Evolutionary conservation across 2,329 filamentous ascomycete genomes (phyloP).

Genomic region (Pseudogymnoascus sp.): DNA sequence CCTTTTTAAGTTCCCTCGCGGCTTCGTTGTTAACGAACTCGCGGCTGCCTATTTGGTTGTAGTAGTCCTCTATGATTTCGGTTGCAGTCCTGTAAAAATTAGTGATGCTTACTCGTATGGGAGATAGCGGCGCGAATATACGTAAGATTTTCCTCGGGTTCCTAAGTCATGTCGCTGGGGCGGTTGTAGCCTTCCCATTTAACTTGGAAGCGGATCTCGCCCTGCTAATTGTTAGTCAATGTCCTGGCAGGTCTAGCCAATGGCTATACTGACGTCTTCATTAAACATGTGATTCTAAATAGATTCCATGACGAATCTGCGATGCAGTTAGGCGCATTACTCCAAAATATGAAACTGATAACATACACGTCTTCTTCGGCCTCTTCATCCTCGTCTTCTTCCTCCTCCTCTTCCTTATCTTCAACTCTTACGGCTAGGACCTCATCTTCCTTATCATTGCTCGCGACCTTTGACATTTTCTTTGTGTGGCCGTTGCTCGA

Average conservation of each 20-base stretch:
- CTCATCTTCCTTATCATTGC: slow-evolving; percentile 28
- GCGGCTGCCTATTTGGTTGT: slow-evolving; percentile 54
- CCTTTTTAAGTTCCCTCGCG: slow-evolving; percentile 33
- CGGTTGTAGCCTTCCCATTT: slow-evolving; percentile 77
- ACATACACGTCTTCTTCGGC: slow-evolving; percentile 40
- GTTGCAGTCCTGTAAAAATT: slow-evolving; percentile 36
- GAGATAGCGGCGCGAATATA: slow-evolving; percentile 24
- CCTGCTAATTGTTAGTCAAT: slow-evolving; percentile 19
- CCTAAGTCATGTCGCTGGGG: slow-evolving; percentile 68
- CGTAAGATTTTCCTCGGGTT: slow-evolving; percentile 64
- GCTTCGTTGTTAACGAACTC: slow-evolving; percentile 44
- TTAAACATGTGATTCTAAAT: slow-evolving; percentile 61
- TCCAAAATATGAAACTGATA: neutral
- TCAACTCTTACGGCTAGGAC: slow-evolving; percentile 15
- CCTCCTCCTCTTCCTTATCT: too few relatives aligned
- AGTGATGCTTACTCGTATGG: neutral
- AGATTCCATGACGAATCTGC: slow-evolving; percentile 49
- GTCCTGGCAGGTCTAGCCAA: neutral
- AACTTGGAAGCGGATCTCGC: slow-evolving; percentile 56
- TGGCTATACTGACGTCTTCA: slow-evolving; percentile 31
- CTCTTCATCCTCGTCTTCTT: slow-evolving; percentile 35
- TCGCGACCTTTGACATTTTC: slow-evolving; percentile 10
- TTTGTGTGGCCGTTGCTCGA: neutral
- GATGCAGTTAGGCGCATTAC: neutral
- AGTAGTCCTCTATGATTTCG: slow-evolving; percentile 59